phyloP scores from a whole-genome alignment of 2,329 filamentous ascomycete species.

The Fusarium paranaense region DNA sequence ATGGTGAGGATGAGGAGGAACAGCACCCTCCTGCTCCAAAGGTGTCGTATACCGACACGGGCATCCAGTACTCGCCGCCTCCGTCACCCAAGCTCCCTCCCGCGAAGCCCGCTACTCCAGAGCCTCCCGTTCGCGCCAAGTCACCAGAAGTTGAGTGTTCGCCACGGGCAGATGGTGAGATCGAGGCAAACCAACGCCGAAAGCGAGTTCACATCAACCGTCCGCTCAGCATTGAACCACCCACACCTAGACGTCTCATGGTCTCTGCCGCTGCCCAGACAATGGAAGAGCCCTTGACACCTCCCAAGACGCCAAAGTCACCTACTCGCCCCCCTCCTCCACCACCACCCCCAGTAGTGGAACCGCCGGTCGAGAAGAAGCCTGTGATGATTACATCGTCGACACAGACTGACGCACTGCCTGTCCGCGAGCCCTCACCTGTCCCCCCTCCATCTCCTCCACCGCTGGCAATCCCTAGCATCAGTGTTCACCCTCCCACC shows the following conservation, averaged over 20 bases:
- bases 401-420: slow-evolving; percentile 69
- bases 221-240: slow-evolving; percentile 62
- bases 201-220: slow-evolving; percentile 72
- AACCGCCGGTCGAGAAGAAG: slow-evolving; percentile 49
- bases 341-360: slow-evolving; percentile 50
- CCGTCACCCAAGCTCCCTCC: slow-evolving; percentile 72
- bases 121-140: slow-evolving; percentile 55
- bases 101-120: slow-evolving; percentile 55
- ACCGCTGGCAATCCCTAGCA: slow-evolving; percentile 78
- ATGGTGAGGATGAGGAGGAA: slow-evolving; percentile 63
- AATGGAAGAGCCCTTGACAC: slow-evolving; percentile 70
- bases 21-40: slow-evolving; percentile 48
- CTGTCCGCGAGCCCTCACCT: slow-evolving; percentile 8
- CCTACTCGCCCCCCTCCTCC: slow-evolving; percentile 56
- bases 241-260: slow-evolving; percentile 60
- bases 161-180: slow-evolving; percentile 64
- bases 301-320: slow-evolving; percentile 72
- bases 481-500: slow-evolving; percentile 89
- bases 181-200: slow-evolving; percentile 79
- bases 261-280: slow-evolving; percentile 75
- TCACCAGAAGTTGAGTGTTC: slow-evolving; percentile 57
- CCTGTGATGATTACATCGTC: slow-evolving; percentile 63
- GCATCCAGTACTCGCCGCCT: slow-evolving; percentile 86
- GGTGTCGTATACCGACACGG: slow-evolving; percentile 76
- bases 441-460: slow-evolving; percentile 45